Percentiles rank a stretch among this genome's conserved stretches.
Evolutionary conservation across 495 filamentous ascomycete genomes (phyloP).

Genomic region (Ramalina peruviana): DNA sequence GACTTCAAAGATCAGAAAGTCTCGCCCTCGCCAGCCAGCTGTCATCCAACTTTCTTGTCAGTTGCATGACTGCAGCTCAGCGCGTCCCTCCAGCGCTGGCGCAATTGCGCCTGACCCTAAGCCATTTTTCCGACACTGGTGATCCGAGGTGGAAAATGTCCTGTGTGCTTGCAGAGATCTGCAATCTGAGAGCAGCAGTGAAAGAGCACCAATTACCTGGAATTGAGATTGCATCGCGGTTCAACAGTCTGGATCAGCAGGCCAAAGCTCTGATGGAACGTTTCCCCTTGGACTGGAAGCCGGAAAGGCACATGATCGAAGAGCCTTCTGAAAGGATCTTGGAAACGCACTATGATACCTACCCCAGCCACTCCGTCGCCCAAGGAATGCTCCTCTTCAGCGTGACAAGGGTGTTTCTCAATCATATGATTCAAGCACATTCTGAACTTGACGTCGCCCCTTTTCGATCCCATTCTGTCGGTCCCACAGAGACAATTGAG

Average conservation of each 20-base stretch:
- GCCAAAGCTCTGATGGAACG: neutral
- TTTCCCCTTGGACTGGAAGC: neutral
- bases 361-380: conserved; percentile 13
- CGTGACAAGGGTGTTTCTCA: conserved; percentile 19
- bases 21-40: conserved; percentile 14
- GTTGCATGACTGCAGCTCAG: conserved; percentile 8
- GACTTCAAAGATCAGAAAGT: conserved; percentile 7
- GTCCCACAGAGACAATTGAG: neutral
- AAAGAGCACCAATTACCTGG: neutral
- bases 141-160: conserved; percentile 16
- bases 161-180: conserved; percentile 12
- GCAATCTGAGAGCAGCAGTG: conserved; percentile 11
- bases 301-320: neutral
- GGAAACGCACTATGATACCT: conserved; percentile 15
- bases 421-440: conserved; percentile 9
- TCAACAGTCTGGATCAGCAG: neutral
- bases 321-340: conserved; percentile 8
- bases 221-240: neutral
- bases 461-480: neutral
- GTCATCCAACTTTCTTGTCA: conserved; percentile 15
- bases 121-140: conserved; percentile 4
- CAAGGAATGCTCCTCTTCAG: conserved; percentile 19
- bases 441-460: neutral
- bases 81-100: conserved; percentile 14
- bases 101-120: conserved; percentile 11